A percentile compares a stretch with the other conserved stretches of the same genome.
Conservation (phyloP, 108 stramenopile genomes). For the Cyclotella atomus region DNA sequence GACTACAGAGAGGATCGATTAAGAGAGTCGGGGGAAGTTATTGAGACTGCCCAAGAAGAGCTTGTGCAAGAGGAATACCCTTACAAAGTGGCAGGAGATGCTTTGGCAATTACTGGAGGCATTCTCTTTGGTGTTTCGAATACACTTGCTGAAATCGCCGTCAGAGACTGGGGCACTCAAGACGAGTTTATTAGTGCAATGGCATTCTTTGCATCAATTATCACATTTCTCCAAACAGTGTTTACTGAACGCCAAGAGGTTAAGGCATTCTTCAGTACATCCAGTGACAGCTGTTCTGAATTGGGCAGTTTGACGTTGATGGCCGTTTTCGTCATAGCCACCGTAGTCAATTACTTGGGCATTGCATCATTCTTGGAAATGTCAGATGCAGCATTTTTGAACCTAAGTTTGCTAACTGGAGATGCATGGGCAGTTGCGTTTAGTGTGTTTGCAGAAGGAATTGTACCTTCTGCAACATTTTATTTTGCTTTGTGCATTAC, state of each 20-base stretch:
- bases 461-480: conserved; percentile 80
- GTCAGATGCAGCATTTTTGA: conserved; percentile 81
- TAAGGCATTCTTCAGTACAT: conserved; percentile 39
- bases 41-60: conserved; percentile 40
- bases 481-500: conserved; percentile 82
- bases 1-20: conserved; percentile 73
- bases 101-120: conserved; percentile 88
- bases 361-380: conserved; percentile 70
- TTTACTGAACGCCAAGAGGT: conserved; percentile 71
- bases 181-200: conserved; percentile 88
- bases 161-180: conserved; percentile 50
- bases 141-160: conserved; percentile 72
- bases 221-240: conserved; percentile 70
- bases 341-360: conserved; percentile 60
- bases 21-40: conserved; percentile 16
- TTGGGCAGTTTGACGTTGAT: conserved; percentile 41
- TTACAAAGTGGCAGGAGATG: conserved; percentile 80
- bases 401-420: conserved; percentile 90
- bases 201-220: conserved; percentile 81
- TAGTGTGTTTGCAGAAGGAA: conserved; percentile 76
- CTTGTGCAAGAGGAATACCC: conserved; percentile 57
- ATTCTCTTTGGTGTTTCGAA: conserved; percentile 90
- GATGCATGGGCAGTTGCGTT: conserved; percentile 94
- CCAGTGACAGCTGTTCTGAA: conserved; percentile 41
- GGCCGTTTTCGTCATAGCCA: conserved; percentile 58